Evolutionary conservation across 2,329 filamentous ascomycete species (phyloP).

Genomic region (Lachnellula cervina): DNA sequence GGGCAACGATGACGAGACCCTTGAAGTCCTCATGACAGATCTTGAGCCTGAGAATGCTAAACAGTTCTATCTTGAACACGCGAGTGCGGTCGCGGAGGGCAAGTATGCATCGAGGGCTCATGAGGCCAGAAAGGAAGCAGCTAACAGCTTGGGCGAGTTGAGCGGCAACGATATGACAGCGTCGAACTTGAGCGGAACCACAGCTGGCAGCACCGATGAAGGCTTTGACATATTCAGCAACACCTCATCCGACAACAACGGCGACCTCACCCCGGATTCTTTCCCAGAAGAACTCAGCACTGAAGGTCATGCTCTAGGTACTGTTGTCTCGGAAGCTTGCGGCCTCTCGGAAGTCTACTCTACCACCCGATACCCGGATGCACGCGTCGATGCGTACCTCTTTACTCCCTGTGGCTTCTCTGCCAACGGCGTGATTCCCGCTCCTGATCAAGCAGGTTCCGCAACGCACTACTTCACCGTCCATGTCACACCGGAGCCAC

Average conservation of each 20-base stretch:
- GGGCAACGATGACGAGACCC: slow-evolving; percentile 63
- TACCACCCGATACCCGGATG: slow-evolving; percentile 79
- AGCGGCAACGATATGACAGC: slow-evolving; percentile 41
- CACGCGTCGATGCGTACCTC: slow-evolving; percentile 90
- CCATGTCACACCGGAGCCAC: slow-evolving; percentile 93
- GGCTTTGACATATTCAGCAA: slow-evolving; percentile 79
- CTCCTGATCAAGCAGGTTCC: slow-evolving; percentile 51
- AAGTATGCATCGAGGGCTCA: slow-evolving; percentile 66
- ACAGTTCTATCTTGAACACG: slow-evolving; percentile 72
- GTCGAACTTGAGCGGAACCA: slow-evolving; percentile 37
- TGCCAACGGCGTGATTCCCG: slow-evolving; percentile 90
- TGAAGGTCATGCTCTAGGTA: slow-evolving; percentile 89
- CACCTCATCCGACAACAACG: slow-evolving; percentile 58
- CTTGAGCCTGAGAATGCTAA: slow-evolving; percentile 64
- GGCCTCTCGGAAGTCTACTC: slow-evolving; percentile 89
- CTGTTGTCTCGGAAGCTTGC: slow-evolving; percentile 84
- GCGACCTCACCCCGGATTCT: slow-evolving; percentile 51
- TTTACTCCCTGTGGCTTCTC: slow-evolving; percentile 97
- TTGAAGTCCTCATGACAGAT: slow-evolving; percentile 70
- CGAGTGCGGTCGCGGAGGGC: slow-evolving; percentile 84
- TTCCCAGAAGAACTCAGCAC: slow-evolving; percentile 75
- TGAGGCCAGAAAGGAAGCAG: slow-evolving; percentile 55
- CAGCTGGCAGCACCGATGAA: slow-evolving; percentile 45
- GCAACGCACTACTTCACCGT: slow-evolving; percentile 90
- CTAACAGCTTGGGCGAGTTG: slow-evolving; percentile 55